A percentile compares a stretch with the other conserved stretches of the same genome.
Evolutionary conservation across 1,284 basidiomycete genomes (phyloP).

Genomic region (Cutaneotrichosporon dermatis): DNA sequence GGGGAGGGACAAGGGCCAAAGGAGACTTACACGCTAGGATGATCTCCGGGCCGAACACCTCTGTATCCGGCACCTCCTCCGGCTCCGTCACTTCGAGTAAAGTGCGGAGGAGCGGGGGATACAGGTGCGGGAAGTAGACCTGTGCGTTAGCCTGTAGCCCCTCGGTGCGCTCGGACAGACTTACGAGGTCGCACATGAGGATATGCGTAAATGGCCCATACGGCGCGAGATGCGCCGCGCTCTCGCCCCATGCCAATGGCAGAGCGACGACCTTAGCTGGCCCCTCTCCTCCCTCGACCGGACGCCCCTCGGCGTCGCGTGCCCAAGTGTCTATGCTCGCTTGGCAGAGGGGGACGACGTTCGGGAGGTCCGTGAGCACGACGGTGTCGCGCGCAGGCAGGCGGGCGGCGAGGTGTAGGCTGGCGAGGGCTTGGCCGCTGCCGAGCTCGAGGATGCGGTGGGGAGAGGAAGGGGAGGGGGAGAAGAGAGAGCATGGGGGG

Average conservation of each 20-base stretch:
- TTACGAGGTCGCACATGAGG: slow-evolving; percentile 44
- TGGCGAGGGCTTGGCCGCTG: slow-evolving; percentile 43
- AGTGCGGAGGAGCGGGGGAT: slow-evolving; percentile 39
- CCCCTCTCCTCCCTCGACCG: not conserved
- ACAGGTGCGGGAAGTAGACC: slow-evolving; percentile 47
- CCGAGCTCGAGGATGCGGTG: slow-evolving; percentile 40
- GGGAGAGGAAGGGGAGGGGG: slow-evolving; percentile 5
- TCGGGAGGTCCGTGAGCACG: slow-evolving; percentile 41
- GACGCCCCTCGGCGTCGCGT: not conserved
- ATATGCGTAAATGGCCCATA: slow-evolving; percentile 38
- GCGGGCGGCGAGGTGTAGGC: slow-evolving; percentile 34
- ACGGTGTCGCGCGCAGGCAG: slow-evolving; percentile 27
- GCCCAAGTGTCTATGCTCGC: slow-evolving; percentile 26
- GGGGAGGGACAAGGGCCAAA: too few species aligned
- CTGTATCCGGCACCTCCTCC: slow-evolving; percentile 10
- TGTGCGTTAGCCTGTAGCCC: too few species aligned
- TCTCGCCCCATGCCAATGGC: slow-evolving; percentile 41
- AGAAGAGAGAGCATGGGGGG: slow-evolving; percentile 41
- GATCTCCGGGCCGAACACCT: slow-evolving; percentile 38
- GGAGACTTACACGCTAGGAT: slow-evolving; percentile 41
- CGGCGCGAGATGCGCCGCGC: slow-evolving; percentile 10
- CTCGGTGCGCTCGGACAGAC: too few species aligned
- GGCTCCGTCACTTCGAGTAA: slow-evolving; percentile 39
- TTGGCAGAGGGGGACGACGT: slow-evolving; percentile 41
- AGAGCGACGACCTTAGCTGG: slow-evolving; percentile 20